These are phyloP conservation scores for Saprolegnia parasitica DNA, from an alignment of 352 stramenopile species.

Conservation along the genomic window DNA sequence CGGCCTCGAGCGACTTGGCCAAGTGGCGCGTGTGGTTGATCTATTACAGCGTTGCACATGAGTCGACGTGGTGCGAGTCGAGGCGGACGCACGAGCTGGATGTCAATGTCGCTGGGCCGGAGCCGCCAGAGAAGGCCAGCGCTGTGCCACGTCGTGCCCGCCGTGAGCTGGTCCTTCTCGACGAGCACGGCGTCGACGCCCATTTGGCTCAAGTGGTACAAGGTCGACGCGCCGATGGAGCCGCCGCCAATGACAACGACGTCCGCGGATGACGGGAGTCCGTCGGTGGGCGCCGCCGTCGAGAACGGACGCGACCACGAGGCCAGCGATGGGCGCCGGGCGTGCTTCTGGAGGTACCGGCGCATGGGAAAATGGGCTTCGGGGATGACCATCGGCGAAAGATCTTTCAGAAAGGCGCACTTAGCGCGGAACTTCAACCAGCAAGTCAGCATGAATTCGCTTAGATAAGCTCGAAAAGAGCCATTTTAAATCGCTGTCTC, in stretches of 20 bases:
- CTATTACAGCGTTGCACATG: constrained; percentile 8
- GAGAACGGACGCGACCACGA: not conserved
- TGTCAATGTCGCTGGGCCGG: constrained; percentile 32
- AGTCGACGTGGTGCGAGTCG: not conserved
- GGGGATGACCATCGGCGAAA: not conserved
- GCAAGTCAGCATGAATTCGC: not conserved
- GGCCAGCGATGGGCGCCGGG: not conserved
- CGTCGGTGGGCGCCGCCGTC: constrained; percentile 4
- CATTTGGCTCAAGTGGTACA: constrained; percentile 32
- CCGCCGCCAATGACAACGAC: constrained; percentile 34
- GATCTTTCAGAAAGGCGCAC: constrained; percentile 14
- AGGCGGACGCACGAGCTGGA: constrained; percentile 31
- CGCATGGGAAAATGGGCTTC: not conserved
- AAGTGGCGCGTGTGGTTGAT: constrained; percentile 22
- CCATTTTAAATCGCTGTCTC: too few relatives aligned
- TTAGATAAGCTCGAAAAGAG: too few relatives aligned
- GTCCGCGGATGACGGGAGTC: constrained; percentile 29
- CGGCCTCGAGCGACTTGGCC: constrained; percentile 28
- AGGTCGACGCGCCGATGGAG: constrained; percentile 31
- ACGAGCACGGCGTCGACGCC: constrained; percentile 31
- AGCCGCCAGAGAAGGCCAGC: constrained; percentile 32
- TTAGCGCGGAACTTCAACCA: constrained; percentile 19
- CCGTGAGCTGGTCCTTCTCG: constrained; percentile 26
- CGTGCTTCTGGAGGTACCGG: constrained; percentile 11
- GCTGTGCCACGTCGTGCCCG: constrained; percentile 35